A percentile compares a stretch with the other conserved stretches of the same genome.
phyloP scores from a whole-genome alignment of 306 rosid genomes.

The Medicago lupulina region DNA sequence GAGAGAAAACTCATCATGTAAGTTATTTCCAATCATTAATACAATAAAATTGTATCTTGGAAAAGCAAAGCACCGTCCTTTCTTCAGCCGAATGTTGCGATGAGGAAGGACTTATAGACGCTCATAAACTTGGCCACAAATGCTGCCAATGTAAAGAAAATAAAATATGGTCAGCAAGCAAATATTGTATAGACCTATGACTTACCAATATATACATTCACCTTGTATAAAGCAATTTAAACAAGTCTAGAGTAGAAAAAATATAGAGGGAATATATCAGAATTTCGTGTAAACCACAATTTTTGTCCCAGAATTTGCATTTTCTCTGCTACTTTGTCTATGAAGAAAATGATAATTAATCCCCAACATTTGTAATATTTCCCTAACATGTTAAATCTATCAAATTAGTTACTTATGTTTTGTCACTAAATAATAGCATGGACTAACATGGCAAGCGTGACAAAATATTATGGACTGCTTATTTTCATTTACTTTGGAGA shows the following conservation, averaged over 20 bases:
- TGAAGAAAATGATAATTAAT: background rate
- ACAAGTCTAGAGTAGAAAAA: background rate
- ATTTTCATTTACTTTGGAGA: background rate
- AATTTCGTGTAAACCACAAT: background rate
- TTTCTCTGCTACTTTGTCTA: background rate
- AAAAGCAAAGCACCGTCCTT: slow-evolving; percentile 25
- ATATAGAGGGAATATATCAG: background rate
- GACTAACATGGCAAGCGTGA: background rate
- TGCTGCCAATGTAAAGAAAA: slow-evolving; percentile 57
- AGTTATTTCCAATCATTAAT: background rate
- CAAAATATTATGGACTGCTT: background rate
- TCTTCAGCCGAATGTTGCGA: slow-evolving; percentile 80
- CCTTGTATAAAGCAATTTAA: slow-evolving; percentile 19
- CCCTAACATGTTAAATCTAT: slow-evolving; percentile 2
- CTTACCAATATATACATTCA: background rate
- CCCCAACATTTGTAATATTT: background rate
- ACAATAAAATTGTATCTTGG: slow-evolving; percentile 22
- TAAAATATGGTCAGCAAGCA: background rate
- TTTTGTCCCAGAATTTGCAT: background rate
- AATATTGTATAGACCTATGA: background rate
- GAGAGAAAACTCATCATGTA: background rate
- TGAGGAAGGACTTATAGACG: slow-evolving; percentile 81
- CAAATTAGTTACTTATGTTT: background rate
- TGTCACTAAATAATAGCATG: background rate
- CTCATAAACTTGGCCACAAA: slow-evolving; percentile 99